Conservation (phyloP, 2,329 filamentous ascomycete species). For the Hymenoscyphus occultus region DNA sequence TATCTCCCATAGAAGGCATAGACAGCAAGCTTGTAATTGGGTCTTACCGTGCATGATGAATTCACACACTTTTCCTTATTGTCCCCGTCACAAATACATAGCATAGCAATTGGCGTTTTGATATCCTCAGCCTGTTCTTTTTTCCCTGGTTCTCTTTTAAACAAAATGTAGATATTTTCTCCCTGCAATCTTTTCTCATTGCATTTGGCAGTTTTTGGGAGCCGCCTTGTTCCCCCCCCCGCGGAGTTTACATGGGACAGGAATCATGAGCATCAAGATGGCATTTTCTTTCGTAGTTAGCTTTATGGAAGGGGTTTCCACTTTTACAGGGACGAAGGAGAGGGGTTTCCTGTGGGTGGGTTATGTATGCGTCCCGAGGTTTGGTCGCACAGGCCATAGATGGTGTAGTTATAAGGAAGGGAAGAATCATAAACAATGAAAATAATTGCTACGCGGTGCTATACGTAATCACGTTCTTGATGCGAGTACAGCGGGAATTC, state of each 20-base stretch:
- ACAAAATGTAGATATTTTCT: background rate
- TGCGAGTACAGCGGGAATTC: background rate
- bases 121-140: background rate
- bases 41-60: background rate
- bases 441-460: background rate
- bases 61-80: background rate
- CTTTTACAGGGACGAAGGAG: background rate
- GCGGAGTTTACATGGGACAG: background rate
- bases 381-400: background rate
- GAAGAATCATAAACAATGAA: background rate
- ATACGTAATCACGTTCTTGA: background rate
- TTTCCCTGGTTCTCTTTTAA: background rate
- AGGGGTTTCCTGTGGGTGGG: background rate
- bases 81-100: background rate
- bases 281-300: background rate
- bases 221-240: background rate
- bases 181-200: background rate
- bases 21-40: background rate
- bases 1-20: background rate
- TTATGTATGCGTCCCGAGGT: background rate
- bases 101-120: slow-evolving; percentile 7
- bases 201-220: background rate
- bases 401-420: background rate
- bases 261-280: slow-evolving; percentile 1
- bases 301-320: background rate